A percentile compares a stretch with the other conserved stretches of the same genome.
These are phyloP conservation scores for Cyclospora cayetanensis DNA, from an alignment of 169 alveolate genomes.

Conservation along the genomic window DNA sequence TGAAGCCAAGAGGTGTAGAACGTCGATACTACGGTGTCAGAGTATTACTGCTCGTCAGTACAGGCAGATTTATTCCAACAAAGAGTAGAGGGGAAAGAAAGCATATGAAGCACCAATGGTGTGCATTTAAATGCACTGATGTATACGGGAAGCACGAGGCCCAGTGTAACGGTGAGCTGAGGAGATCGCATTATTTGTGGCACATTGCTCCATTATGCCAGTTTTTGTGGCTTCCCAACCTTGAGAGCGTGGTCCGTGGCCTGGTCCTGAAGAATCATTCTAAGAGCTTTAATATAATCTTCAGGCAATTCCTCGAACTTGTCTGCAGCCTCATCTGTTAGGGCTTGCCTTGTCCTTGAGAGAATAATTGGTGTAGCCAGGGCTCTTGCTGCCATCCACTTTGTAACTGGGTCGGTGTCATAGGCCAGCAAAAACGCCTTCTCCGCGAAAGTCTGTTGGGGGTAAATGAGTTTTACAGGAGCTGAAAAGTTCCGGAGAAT, in stretches of 20 bases:
- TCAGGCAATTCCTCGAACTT: slow-evolving; percentile 57
- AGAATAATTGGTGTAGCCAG: slow-evolving; percentile 25
- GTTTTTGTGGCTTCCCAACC: too few relatives aligned
- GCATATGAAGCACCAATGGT: too few relatives aligned
- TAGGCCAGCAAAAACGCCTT: slow-evolving; percentile 85
- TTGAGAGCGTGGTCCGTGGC: slow-evolving; percentile 33
- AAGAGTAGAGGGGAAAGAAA: too few relatives aligned
- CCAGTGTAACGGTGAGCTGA: too few relatives aligned
- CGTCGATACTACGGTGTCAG: too few relatives aligned
- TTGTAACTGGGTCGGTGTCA: slow-evolving; percentile 85
- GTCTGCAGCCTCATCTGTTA: background rate
- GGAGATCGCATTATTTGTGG: too few relatives aligned
- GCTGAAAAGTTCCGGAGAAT: slow-evolving; percentile 92
- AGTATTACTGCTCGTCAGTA: too few relatives aligned
- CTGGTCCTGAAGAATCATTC: background rate
- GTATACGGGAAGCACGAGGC: too few relatives aligned
- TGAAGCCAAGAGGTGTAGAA: too few relatives aligned
- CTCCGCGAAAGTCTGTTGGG: slow-evolving; percentile 85
- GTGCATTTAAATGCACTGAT: too few relatives aligned
- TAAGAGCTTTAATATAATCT: slow-evolving; percentile 20
- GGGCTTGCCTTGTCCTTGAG: background rate
- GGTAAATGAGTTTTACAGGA: slow-evolving; percentile 87
- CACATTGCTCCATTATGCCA: too few relatives aligned
- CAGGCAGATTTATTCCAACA: too few relatives aligned
- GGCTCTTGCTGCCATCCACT: slow-evolving; percentile 71